Evolutionary conservation across 495 filamentous ascomycete species (phyloP), one percentile per base, ranked within the genome.

Genomic region (Hyaloscypha hepaticicola): DNA sequence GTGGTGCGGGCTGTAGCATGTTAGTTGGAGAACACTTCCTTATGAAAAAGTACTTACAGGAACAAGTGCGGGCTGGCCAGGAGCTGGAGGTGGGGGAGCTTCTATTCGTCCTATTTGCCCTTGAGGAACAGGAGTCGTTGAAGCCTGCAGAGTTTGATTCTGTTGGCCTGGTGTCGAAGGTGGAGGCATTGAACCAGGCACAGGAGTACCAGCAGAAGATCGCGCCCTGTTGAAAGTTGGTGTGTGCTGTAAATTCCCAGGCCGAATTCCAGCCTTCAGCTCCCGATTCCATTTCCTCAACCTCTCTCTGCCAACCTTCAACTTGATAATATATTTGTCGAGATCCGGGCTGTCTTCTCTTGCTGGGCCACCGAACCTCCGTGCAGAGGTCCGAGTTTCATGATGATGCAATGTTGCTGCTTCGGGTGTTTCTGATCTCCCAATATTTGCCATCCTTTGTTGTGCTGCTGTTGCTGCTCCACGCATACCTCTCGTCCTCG

Each of bases 391-490:
- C 66, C 89, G 77, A 1, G 88, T 87, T 71, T 93, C 92, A 70
- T 88, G 85, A 68, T 91, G 88, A 74, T 90, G 85, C 26, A 88
- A 75, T 64, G 78, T 78, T 28, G 85, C 79, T 6, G 84, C 78
- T 74, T 98, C 95, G 1, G 96, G 95, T 0, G 95, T 97, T 69
- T 92, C 90, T 16, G 93, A 97, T 45, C 95, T 87, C 28, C 88
- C 91, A 33, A 96, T 71, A 66, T 89, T 91, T 8, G 91, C 89
- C 76, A 86, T 84, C 59, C 84, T 78, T 71, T 85, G 82, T 70
- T 92, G 89, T 27, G 93, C 93, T 24, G 90, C 92, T 45, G 82
- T 89, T 61, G 91, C 93, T 22, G 91, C 92, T 31, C 88, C 92
- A 63, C 88, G 86, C 86, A 97, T 92, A 22, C 88, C 88, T 74